Evolutionary conservation across 768 basidiomycete species (phyloP).

Genomic region (Tulasnella sp.): DNA sequence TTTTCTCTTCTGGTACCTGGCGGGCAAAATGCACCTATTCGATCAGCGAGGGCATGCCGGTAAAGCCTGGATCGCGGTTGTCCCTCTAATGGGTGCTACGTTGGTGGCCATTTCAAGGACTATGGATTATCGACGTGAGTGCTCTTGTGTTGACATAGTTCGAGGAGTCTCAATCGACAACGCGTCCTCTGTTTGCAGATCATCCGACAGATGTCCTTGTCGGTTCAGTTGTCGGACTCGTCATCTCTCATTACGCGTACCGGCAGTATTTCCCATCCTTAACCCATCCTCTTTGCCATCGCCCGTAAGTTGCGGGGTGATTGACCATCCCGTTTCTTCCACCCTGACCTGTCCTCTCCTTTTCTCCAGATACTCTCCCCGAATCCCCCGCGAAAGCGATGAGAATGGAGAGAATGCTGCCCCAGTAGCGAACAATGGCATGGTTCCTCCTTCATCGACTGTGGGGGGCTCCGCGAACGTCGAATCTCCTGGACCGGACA

Average conservation of each 20-base stretch:
- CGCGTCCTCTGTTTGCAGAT: slow-evolving; percentile 38
- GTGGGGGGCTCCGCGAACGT: neutral
- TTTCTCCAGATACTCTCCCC: slow-evolving; percentile 15
- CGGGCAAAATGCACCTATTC: slow-evolving; percentile 88
- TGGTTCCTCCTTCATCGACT: neutral
- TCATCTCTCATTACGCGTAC: slow-evolving; percentile 66
- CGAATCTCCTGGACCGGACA: neutral
- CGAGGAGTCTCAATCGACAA: neutral
- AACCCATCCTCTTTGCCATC: slow-evolving; percentile 50
- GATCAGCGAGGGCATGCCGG: slow-evolving; percentile 68
- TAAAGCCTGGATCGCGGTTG: slow-evolving; percentile 77
- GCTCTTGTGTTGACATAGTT: neutral
- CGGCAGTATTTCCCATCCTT: slow-evolving; percentile 79
- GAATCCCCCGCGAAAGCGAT: neutral
- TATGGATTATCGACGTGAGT: slow-evolving; percentile 83
- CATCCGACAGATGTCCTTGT: slow-evolving; percentile 89
- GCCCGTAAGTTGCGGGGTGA: slow-evolving; percentile 36
- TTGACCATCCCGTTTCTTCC: slow-evolving; percentile 40
- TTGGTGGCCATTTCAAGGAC: slow-evolving; percentile 82
- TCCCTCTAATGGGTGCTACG: slow-evolving; percentile 66
- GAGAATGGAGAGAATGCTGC: neutral
- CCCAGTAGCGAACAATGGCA: neutral
- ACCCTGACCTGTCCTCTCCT: neutral
- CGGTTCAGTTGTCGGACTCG: slow-evolving; percentile 66
- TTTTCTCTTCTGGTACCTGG: slow-evolving; percentile 79